These are phyloP conservation scores for Calonectria pteridis DNA, from an alignment of 2,329 filamentous ascomycete genomes.

Conservation along the genomic window DNA sequence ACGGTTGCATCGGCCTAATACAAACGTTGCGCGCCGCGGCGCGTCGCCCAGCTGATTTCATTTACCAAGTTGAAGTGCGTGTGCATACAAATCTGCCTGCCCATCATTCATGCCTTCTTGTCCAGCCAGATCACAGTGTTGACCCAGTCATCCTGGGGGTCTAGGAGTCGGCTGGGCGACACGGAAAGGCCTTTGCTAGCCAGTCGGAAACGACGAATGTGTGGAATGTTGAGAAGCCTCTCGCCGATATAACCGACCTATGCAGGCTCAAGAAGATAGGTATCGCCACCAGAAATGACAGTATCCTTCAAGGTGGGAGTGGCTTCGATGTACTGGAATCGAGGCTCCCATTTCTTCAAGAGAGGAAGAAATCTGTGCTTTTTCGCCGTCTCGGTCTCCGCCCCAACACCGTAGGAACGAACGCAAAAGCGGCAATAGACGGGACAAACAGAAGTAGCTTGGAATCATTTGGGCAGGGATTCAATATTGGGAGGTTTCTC, in stretches of 20 bases:
- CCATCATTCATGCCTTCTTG: background rate
- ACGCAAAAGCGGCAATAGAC: background rate
- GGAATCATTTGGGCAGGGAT: background rate
- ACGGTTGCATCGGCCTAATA: background rate
- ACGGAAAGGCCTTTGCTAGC: background rate
- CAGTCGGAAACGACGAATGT: background rate
- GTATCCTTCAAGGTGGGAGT: background rate
- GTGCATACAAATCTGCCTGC: background rate
- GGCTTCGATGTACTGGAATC: background rate
- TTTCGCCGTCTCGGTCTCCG: background rate
- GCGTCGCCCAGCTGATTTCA: background rate
- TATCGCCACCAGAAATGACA: background rate
- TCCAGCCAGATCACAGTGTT: background rate
- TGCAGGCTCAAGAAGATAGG: background rate
- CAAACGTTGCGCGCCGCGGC: background rate
- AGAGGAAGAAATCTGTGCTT: background rate
- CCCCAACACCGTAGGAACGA: background rate
- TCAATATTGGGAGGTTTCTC: background rate
- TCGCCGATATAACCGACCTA: background rate
- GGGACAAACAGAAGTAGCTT: background rate
- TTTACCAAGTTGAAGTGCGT: background rate
- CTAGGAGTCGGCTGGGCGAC: background rate
- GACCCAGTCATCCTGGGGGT: background rate
- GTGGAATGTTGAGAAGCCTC: background rate
- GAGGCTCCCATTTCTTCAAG: background rate